Evolutionary conservation across 176 grass and related monocot species (phyloP), one percentile per base, ranked within the genome.

Genomic region (Urochloa ruziziensis): DNA sequence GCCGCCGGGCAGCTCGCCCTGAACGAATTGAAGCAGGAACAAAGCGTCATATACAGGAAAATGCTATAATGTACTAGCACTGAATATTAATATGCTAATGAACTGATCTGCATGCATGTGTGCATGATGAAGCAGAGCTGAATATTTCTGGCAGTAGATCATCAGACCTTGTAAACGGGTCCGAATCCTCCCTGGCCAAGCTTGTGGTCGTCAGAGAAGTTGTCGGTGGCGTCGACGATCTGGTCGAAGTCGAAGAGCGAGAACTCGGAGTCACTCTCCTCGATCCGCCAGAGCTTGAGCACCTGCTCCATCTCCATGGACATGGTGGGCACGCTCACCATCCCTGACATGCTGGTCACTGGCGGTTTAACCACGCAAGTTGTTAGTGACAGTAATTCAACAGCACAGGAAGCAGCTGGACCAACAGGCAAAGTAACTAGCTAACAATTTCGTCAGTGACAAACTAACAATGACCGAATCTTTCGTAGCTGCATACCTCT

Each of bases 171-270:
- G 71, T 94, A 94, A 5, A 94, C 92, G 11, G 80, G 35, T 1
- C 92, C 92, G 24, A 94, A 94, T 34, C 92, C 92, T 1, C 92
- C 92, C 67, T 91, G 85, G 0, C 92, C 92, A 5, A 94, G 83
- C 66, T 91, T 94, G 71, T 82, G 35, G 25, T 42, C 60, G 17
- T 89, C 47, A 0, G 84, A 84, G 80, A 94, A 91, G 72, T 94
- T 84, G 6, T 78, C 4, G 0, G 89, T 94, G 62, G 92, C 89
- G 7, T 72, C 34, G 1, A 4, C 75, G 40, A 88, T 49, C 62
- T 82, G 86, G 19, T 75, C 67, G 2, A 94, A 74, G 48, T 91
- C 88, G 72, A 66, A 88, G 69, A 88, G 51, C 14, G 54, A 33
- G 54, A 88, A 88, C 78, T 90, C 82, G 47, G 88, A 86, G 74